A percentile compares a stretch with the other conserved stretches of the same genome.
These are phyloP conservation scores for Plasmodium reichenowi DNA, from an alignment of 169 alveolate genomes.

Conservation along the genomic window DNA sequence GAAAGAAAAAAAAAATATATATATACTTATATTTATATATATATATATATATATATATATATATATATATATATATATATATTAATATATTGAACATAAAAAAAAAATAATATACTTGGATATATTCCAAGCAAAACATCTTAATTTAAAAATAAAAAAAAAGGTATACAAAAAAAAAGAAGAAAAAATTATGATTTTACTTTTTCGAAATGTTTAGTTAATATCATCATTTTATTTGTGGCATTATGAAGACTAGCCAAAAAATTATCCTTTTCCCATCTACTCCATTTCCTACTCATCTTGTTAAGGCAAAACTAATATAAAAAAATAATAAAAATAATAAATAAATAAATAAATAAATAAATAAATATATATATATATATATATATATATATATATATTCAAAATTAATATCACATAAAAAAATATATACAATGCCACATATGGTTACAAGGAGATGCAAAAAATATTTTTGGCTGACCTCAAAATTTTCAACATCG, in stretches of 20 bases:
- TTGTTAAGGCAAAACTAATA: conserved; percentile 54
- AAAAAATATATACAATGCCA: neutral
- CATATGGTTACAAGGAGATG: neutral
- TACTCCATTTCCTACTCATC: conserved; percentile 71
- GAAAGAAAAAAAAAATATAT: no score
- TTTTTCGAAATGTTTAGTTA: conserved; percentile 63
- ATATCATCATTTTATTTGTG: conserved; percentile 71
- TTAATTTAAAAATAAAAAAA: no score
- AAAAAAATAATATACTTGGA: no score
- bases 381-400: neutral
- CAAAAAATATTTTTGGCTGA: conserved; percentile 14
- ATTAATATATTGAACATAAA: no score
- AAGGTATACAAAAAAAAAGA: neutral
- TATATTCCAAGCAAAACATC: no score
- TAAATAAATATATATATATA: neutral
- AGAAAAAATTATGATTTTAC: conserved; percentile 17
- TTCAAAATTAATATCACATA: neutral
- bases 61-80: no score
- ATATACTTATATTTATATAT: no score
- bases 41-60: no score
- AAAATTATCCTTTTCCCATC: conserved; percentile 74
- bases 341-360: neutral
- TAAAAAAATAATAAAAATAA: neutral
- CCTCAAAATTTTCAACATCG: conserved; percentile 64
- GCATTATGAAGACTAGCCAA: conserved; percentile 68